Evolutionary conservation across 768 basidiomycete species (phyloP).

Genomic region (Pulveroboletus sp.): DNA sequence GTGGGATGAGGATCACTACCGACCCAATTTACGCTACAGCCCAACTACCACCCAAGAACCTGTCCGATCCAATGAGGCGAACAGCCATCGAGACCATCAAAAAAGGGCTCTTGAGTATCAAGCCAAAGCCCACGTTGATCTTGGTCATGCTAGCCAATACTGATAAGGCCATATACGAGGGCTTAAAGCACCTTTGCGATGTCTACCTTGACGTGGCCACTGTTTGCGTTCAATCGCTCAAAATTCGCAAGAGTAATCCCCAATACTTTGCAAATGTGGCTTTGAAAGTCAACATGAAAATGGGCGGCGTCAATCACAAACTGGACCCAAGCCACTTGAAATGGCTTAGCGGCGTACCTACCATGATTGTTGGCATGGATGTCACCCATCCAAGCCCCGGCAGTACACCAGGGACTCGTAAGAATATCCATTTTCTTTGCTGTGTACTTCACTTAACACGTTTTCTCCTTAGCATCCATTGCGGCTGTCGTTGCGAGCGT

Average conservation of each 20-base stretch:
- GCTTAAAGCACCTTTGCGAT: slow-evolving; percentile 50
- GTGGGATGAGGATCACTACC: slow-evolving; percentile 53
- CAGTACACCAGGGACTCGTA: slow-evolving; percentile 49
- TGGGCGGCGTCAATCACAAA: slow-evolving; percentile 50
- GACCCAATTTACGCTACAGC: slow-evolving; percentile 33
- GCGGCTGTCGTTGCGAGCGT: slow-evolving; percentile 51
- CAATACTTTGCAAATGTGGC: slow-evolving; percentile 56
- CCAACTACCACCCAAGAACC: slow-evolving; percentile 46
- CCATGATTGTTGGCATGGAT: slow-evolving; percentile 55
- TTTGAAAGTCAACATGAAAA: slow-evolving; percentile 51
- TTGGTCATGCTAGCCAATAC: slow-evolving; percentile 44
- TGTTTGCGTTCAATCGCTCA: slow-evolving; percentile 68
- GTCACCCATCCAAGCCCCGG: slow-evolving; percentile 80
- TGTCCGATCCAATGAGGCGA: slow-evolving; percentile 50
- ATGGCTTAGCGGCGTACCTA: slow-evolving; percentile 38
- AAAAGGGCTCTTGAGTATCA: slow-evolving; percentile 32
- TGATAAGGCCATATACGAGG: slow-evolving; percentile 47
- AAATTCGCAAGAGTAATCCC: slow-evolving; percentile 59
- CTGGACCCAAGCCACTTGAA: slow-evolving; percentile 35
- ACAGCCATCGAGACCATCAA: slow-evolving; percentile 46
- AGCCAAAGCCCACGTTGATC: slow-evolving; percentile 40
- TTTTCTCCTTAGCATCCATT: slow-evolving; percentile 34
- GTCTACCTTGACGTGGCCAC: slow-evolving; percentile 48
- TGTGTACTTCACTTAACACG: not conserved
- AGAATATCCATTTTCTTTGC: not conserved